A percentile compares a stretch with the other conserved stretches of the same genome.
phyloP scores from a whole-genome alignment of 2,329 filamentous ascomycete species.

The Chlorencoelia australis region DNA sequence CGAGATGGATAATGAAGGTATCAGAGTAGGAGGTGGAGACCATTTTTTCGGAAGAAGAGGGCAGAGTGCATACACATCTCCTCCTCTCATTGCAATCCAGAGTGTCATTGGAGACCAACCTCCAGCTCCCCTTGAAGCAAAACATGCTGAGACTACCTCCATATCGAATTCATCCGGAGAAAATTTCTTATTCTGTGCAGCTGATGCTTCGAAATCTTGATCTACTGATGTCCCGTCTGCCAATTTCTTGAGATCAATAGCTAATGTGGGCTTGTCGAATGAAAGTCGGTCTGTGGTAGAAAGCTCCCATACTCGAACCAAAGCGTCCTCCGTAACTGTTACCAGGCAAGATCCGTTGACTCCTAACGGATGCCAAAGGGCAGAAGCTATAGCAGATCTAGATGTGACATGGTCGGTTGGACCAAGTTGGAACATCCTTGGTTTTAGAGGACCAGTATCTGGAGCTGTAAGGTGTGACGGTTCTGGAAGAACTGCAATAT shows the following conservation, averaged over 20 bases:
- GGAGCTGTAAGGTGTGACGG: constrained; percentile 61
- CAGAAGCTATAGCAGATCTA: constrained; percentile 68
- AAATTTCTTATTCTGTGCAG: constrained; percentile 68
- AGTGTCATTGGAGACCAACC: constrained; percentile 96
- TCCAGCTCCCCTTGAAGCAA: constrained; percentile 55
- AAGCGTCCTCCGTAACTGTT: constrained; percentile 79
- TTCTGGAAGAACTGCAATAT: constrained; percentile 79
- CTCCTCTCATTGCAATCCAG: constrained; percentile 91
- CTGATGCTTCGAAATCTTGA: constrained; percentile 73
- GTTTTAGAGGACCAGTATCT: constrained; percentile 59
- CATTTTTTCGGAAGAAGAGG: constrained; percentile 81
- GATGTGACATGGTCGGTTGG: constrained; percentile 87
- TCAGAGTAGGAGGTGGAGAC: constrained; percentile 64
- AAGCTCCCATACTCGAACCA: constrained; percentile 84
- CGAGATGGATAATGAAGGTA: constrained; percentile 73
- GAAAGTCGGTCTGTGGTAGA: constrained; percentile 76
- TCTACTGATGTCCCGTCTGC: constrained; percentile 73
- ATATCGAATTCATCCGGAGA: constrained; percentile 87
- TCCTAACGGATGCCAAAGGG: constrained; percentile 87
- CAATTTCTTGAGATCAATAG: constrained; percentile 81
- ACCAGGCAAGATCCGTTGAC: constrained; percentile 73
- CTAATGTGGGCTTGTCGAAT: constrained; percentile 73
- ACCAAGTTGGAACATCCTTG: constrained; percentile 85
- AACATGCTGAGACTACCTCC: constrained; percentile 84
- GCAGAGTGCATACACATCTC: constrained; percentile 87